These are phyloP conservation scores for Populus hybrid DNA, from an alignment of 441 rosid species.

Conservation along the genomic window DNA sequence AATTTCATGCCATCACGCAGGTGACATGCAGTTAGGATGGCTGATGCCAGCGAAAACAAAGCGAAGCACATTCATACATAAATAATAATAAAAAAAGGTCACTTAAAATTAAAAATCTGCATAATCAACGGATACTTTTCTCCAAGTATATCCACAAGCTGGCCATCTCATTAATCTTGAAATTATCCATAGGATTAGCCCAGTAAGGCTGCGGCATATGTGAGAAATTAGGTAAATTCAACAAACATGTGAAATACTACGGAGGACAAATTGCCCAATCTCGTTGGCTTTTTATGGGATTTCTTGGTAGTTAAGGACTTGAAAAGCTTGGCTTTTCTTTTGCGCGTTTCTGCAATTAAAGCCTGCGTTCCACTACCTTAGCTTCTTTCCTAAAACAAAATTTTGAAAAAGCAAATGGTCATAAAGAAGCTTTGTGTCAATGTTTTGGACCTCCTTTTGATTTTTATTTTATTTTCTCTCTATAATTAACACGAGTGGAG, in stretches of 20 bases:
- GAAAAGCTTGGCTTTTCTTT: neutral
- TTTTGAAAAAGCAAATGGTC: neutral
- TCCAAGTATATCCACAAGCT: slow-evolving; percentile 13
- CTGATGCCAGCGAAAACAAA: slow-evolving; percentile 14
- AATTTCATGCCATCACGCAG: neutral
- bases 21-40: neutral
- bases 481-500: neutral
- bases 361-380: slow-evolving; percentile 5
- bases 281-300: slow-evolving; percentile 2
- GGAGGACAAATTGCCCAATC: slow-evolving; percentile 2
- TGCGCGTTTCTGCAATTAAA: neutral
- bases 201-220: slow-evolving; percentile 5
- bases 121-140: slow-evolving; percentile 15
- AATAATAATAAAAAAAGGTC: too few species aligned
- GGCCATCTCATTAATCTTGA: slow-evolving; percentile 8
- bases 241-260: neutral
- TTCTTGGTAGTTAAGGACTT: slow-evolving; percentile 35
- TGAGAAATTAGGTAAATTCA: slow-evolving; percentile 23
- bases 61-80: neutral
- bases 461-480: too few species aligned
- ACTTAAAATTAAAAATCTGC: neutral
- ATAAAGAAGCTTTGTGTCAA: neutral
- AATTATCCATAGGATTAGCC: slow-evolving; percentile 26
- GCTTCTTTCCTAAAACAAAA: neutral
- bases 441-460: neutral